Conservation (phyloP, 2,329 filamentous ascomycete genomes). For the Leptographium lundbergii region DNA sequence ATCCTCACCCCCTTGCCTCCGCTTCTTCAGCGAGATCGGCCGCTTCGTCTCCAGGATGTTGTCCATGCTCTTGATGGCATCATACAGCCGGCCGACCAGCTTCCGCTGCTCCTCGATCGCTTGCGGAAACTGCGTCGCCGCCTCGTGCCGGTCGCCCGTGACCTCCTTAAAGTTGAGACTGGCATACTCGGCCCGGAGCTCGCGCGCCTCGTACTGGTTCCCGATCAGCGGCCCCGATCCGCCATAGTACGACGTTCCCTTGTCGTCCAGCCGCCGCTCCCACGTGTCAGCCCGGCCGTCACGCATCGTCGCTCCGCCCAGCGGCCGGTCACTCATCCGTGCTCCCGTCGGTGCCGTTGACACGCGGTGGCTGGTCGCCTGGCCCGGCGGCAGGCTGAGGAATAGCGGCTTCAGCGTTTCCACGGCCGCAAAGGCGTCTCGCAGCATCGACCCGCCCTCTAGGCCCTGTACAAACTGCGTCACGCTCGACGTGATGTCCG, state of each 20-base stretch:
- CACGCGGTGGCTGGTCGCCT: slow-evolving; percentile 1
- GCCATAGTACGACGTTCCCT: not conserved
- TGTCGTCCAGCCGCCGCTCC: slow-evolving; percentile 5
- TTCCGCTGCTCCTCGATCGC: slow-evolving; percentile 11
- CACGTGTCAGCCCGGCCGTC: slow-evolving; percentile 6
- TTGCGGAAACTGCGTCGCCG: not conserved
- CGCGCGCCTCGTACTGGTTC: slow-evolving; percentile 6
- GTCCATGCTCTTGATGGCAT: slow-evolving; percentile 14
- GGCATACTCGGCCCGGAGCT: slow-evolving; percentile 9
- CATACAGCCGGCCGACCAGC: slow-evolving; percentile 17
- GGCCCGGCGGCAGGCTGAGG: slow-evolving; percentile 2
- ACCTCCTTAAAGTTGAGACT: slow-evolving; percentile 7
- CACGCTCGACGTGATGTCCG: not conserved
- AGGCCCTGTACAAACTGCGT: not conserved
- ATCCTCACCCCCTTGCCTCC: not conserved
- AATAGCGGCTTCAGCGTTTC: slow-evolving; percentile 4
- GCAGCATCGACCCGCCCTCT: not conserved
- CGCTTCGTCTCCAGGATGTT: slow-evolving; percentile 9
- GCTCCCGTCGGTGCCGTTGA: not conserved
- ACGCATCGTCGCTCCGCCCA: slow-evolving; percentile 3
- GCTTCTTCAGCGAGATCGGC: not conserved
- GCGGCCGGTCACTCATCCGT: not conserved
- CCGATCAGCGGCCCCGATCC: slow-evolving; percentile 2
- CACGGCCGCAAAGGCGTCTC: not conserved
- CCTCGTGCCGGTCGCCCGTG: not conserved